Base-by-base conservation (phyloP, 2,329 filamentous ascomycete species). In the Shiraia sp. region DNA sequence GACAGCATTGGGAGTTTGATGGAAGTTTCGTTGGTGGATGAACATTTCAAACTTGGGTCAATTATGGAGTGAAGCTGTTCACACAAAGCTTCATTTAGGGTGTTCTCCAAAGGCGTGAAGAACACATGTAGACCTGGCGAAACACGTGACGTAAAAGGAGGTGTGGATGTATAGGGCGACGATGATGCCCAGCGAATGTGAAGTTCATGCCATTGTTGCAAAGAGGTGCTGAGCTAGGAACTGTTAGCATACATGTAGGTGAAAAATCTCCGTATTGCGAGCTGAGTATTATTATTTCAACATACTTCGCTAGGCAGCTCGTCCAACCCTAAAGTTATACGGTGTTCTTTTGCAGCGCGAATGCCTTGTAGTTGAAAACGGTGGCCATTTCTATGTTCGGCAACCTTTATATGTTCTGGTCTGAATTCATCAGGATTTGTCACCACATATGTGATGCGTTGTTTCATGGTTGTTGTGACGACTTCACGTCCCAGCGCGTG, bases 121-220 rank as follows among this genome's bases (percentile, higher is more conserved):
- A 87, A 87, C 17, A 90, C 75, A 73, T 96, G 90, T 15, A 97
- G 73, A 2, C 92, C 92, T 0, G 91, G 85, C 2, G 89, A 83
- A 10, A 90, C 69, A 44, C 87, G 81, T 36, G 90, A 90, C 30
- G 81, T 75, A 58, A 93, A 86, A 2, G 91, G 91, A 27, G 84
- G 77, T 31, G 85, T 73, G 1, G 79, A 74, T 27, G 79, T 72
- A 63, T 85, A 85, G 2, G 76, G 59, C 6, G 62, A 57, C 2
- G 81, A 72, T 10, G 83, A 81, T n/a, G 81, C 78, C 88, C 90
- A 96, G 64, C 87, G 82, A 44, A 96, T 73, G 67, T 92, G 87
- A 29, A 96, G 72, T 66, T 90, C 84, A 57, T 86, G 80, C 50
- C 80, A 82, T 57, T 80, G 75, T 39, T 78, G 75, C 17, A 96